phyloP scores from a whole-genome alignment of 805 yeast genomes.

The Lipomyces mesembrius region DNA sequence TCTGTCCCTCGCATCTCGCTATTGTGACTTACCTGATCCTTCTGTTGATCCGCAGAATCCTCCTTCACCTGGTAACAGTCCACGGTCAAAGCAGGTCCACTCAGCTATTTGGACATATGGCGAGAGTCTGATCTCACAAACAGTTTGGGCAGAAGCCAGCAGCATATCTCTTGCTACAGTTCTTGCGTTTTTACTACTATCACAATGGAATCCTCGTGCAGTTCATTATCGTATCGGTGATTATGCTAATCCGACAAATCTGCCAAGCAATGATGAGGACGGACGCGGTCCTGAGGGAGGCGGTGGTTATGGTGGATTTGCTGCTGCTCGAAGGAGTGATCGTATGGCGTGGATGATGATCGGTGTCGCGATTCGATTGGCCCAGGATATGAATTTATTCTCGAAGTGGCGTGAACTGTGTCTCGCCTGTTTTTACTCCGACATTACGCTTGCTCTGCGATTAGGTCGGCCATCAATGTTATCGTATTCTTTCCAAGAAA shows the following conservation, averaged over 20 bases:
- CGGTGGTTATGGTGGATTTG: slow-evolving; percentile 69
- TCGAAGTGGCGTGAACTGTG: slow-evolving; percentile 73
- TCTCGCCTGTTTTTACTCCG: slow-evolving; percentile 83
- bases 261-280: slow-evolving; percentile 35
- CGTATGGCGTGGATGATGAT: slow-evolving; percentile 93
- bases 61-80: slow-evolving; percentile 12
- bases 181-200: slow-evolving; percentile 77
- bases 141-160: slow-evolving; percentile 93
- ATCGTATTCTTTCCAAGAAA: slow-evolving; percentile 63
- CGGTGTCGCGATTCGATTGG: slow-evolving; percentile 83
- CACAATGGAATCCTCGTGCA: slow-evolving; percentile 96
- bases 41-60: slow-evolving; percentile 32
- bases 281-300: slow-evolving; percentile 44
- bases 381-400: slow-evolving; percentile 83
- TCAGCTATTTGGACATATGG: slow-evolving; percentile 83
- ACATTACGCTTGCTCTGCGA: slow-evolving; percentile 80
- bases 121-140: slow-evolving; percentile 77
- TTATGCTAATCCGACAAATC: slow-evolving; percentile 63
- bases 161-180: slow-evolving; percentile 87
- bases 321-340: slow-evolving; percentile 84
- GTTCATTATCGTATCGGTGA: slow-evolving; percentile 77
- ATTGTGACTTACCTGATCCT: slow-evolving; percentile 60
- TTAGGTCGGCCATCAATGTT: slow-evolving; percentile 79
- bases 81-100: slow-evolving; percentile 53
- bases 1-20: slow-evolving; percentile 77